Base-by-base conservation (phyloP, 2,329 filamentous ascomycete genomes). In the Aspergillus tubingensis region DNA sequence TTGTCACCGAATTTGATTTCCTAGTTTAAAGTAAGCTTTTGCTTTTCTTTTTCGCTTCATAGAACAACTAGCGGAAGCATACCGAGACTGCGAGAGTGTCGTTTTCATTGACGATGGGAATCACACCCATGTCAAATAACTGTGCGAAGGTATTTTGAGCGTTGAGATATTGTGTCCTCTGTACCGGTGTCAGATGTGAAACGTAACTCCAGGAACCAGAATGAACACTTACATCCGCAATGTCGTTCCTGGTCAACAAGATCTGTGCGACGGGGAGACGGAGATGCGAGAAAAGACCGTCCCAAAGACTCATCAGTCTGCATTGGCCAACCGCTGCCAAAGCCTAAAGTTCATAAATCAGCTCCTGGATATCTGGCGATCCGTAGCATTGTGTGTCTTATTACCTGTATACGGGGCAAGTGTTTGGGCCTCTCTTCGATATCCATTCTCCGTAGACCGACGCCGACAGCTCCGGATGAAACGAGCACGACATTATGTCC, bases 1-100 rank as follows among this genome's bases (percentile, higher is more conserved):
- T 99, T 99, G 82, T 99, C 95, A 67, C 95, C 95, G 73, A 99
- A 99, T 82, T 98, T 98, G 80, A 99, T 99, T 84, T 99, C 95
- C 73, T 80, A 57, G 11, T 3, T 3, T 38, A 19, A 36, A 6
- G 11, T 19, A 36, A 41, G 21, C 27, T 60, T 54, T 36, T 13
- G 10, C 11, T 13, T 11, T 32, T 3, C 11, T 13, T 36, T 36
- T 36, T 5, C 5, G 10, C 11, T 36, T 13, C 11, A 36, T 13
- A 5, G 10, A 13, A 5, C 11, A 13, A 36, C 11, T 36, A 36
- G 32, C 43, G 13, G n/a, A 51, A 49, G 62, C 77, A 30, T 77
- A 83, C 81, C 48, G 94, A 91, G 66, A 99, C 95, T 23, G 93
- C 92, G 57, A 99, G 81, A 2, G 95, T 99, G 76, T 99, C 95